These are phyloP conservation scores for Aspergillus vadensis DNA, from an alignment of 2,329 filamentous ascomycete genomes.

Conservation along the genomic window DNA sequence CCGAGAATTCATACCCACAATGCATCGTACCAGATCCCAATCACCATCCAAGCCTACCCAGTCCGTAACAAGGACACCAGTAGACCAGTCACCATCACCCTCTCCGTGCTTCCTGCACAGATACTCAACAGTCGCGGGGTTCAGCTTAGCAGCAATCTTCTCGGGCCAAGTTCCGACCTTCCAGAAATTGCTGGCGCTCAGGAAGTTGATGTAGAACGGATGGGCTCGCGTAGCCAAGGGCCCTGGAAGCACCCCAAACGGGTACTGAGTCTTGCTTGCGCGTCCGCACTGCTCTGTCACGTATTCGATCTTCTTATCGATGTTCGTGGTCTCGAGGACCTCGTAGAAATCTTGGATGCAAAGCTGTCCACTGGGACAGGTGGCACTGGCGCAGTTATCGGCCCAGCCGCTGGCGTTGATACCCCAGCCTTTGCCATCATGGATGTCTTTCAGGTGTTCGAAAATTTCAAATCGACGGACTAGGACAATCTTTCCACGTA, in stretches of 20 bases:
- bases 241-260: constrained; percentile 37
- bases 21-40: constrained; percentile 85
- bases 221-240: constrained; percentile 50
- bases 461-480: constrained; percentile 76
- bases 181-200: constrained; percentile 93
- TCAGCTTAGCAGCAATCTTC: constrained; percentile 82
- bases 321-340: constrained; percentile 71
- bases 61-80: constrained; percentile 88
- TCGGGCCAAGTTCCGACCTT: constrained; percentile 90
- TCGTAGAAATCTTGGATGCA: constrained; percentile 96
- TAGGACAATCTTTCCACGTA: constrained; percentile 79
- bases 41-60: constrained; percentile 86
- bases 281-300: constrained; percentile 75
- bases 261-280: constrained; percentile 57
- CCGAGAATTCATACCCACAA: constrained; percentile 87
- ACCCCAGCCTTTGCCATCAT: constrained; percentile 56
- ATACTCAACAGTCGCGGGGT: constrained; percentile 69
- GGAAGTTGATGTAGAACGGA: constrained; percentile 86
- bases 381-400: constrained; percentile 80
- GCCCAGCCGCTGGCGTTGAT: constrained; percentile 71
- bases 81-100: constrained; percentile 65
- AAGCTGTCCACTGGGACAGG: constrained; percentile 69
- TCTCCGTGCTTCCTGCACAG: constrained; percentile 56
- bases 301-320: constrained; percentile 76
- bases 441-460: constrained; percentile 45